These are phyloP conservation scores for Phaffia australis DNA, from an alignment of 768 basidiomycete genomes.

Conservation along the genomic window DNA sequence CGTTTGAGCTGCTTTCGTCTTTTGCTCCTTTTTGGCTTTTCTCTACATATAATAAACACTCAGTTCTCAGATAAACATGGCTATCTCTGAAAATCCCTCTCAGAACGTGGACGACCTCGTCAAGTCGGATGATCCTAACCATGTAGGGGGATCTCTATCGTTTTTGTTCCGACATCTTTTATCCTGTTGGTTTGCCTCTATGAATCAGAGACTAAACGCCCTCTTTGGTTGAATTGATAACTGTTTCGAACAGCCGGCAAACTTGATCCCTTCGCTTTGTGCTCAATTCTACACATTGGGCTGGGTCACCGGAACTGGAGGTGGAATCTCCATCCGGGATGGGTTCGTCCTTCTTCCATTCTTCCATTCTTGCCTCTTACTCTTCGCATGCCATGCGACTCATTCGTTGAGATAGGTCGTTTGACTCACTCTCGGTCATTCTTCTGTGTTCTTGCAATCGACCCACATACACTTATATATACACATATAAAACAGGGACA, in stretches of 20 bases:
- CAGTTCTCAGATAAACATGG: neutral
- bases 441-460: too few species aligned
- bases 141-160: conserved; percentile 39
- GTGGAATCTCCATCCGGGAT: conserved; percentile 47
- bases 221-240: too few species aligned
- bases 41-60: neutral
- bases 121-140: conserved; percentile 49
- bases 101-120: conserved; percentile 47
- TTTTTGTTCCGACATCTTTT: neutral
- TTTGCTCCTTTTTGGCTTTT: neutral
- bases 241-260: conserved; percentile 50
- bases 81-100: conserved; percentile 6
- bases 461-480: neutral
- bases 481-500: conserved; percentile 45
- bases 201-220: neutral
- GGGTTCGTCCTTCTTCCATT: conserved; percentile 43
- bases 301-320: conserved; percentile 84
- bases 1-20: neutral
- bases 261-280: conserved; percentile 77
- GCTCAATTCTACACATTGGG: conserved; percentile 71
- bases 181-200: neutral
- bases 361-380: neutral
- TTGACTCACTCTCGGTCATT: too few species aligned
- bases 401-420: neutral
- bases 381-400: neutral